phyloP scores from a whole-genome alignment of 106 monocot species.

The Cymbidium sinense region DNA sequence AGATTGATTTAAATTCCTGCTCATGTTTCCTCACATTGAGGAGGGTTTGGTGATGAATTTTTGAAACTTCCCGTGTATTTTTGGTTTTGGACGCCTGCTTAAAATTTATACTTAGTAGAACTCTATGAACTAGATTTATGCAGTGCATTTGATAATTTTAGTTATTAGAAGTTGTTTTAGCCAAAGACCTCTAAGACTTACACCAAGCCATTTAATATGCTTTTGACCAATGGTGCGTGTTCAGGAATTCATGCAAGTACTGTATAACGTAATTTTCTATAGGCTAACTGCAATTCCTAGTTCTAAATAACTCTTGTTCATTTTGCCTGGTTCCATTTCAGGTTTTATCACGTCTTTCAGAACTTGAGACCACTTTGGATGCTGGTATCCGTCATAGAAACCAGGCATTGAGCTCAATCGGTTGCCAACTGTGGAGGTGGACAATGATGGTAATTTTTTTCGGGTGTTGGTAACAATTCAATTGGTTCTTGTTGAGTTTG shows the following conservation, averaged over 20 bases:
- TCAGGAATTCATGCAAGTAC: not conserved
- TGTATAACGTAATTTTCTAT: not conserved
- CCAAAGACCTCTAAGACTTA: not conserved
- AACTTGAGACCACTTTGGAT: slow-evolving; percentile 87
- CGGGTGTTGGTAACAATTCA: not conserved
- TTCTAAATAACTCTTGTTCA: not conserved
- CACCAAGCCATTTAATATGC: not conserved
- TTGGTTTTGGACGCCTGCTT: not conserved
- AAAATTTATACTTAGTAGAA: not conserved
- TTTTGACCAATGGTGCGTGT: not conserved
- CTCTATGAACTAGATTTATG: not conserved
- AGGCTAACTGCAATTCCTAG: not conserved
- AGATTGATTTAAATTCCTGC: not conserved
- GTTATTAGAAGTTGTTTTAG: not conserved
- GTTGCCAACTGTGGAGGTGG: slow-evolving; percentile 72
- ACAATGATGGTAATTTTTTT: slow-evolving; percentile 54
- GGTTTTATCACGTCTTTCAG: slow-evolving; percentile 58
- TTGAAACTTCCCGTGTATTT: not conserved
- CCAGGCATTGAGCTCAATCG: slow-evolving; percentile 75
- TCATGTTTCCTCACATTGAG: not conserved
- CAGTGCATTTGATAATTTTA: not conserved
- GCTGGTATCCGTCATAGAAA: slow-evolving; percentile 96
- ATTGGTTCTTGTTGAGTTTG: not conserved
- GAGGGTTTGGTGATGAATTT: not conserved
- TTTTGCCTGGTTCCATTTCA: not conserved